These are phyloP conservation scores for Heliamphora pulchella DNA, from an alignment of 179 eudicot genomes.

Conservation along the genomic window DNA sequence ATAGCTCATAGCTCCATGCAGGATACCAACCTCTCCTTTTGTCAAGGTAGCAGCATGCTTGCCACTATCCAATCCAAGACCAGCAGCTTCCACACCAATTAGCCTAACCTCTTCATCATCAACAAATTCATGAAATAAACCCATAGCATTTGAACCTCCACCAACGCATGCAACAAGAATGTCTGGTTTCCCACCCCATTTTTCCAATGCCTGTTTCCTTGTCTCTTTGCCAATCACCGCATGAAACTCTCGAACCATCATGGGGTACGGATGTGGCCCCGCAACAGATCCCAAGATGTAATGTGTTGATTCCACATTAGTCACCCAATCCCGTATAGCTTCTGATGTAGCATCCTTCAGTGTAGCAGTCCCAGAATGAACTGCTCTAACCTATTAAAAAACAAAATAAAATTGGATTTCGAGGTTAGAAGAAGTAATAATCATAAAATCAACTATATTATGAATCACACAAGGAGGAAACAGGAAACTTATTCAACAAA, in stretches of 20 bases:
- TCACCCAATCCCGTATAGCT: conserved; percentile 73
- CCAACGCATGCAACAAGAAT: conserved; percentile 84
- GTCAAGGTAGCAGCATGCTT: conserved; percentile 76
- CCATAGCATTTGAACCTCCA: conserved; percentile 91
- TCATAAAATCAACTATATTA: not conserved
- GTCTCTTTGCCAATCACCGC: conserved; percentile 86
- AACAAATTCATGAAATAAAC: conserved; percentile 78
- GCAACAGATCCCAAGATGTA: conserved; percentile 59
- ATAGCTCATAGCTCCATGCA: conserved; percentile 89
- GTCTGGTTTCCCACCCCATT: conserved; percentile 91
- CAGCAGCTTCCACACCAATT: conserved; percentile 86
- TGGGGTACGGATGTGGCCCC: conserved; percentile 94
- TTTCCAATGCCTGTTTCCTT: conserved; percentile 72
- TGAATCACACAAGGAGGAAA: not conserved
- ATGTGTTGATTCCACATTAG: conserved; percentile 61
- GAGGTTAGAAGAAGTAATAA: not conserved
- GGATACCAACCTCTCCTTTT: conserved; percentile 70
- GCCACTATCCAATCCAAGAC: conserved; percentile 65
- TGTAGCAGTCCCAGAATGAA: conserved; percentile 58
- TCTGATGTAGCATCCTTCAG: conserved; percentile 82
- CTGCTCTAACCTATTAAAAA: conserved; percentile 39
- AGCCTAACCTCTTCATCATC: conserved; percentile 56
- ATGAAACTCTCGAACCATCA: conserved; percentile 90
- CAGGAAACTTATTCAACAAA: conserved; percentile 2
- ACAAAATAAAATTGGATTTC: not conserved